A percentile compares a stretch with the other conserved stretches of the same genome.
Evolutionary conservation across 2,329 filamentous ascomycete genomes (phyloP).

Genomic region (Ilyonectria destructans): DNA sequence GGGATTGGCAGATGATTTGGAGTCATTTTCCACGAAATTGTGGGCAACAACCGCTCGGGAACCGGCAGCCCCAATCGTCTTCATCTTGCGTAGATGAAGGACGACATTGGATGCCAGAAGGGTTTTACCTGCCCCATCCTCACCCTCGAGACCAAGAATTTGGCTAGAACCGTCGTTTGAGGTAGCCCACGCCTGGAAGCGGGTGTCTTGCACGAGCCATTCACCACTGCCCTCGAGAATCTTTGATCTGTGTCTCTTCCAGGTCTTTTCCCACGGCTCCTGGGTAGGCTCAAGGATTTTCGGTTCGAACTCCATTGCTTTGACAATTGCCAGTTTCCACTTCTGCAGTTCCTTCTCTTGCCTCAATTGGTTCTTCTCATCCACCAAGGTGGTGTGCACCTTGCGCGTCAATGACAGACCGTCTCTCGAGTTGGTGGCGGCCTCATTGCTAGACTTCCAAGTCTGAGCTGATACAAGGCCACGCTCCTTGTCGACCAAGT

Average conservation of each 20-base stretch:
- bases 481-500: slow-evolving; percentile 53
- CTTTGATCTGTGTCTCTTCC: slow-evolving; percentile 49
- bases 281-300: slow-evolving; percentile 50
- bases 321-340: slow-evolving; percentile 50
- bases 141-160: slow-evolving; percentile 49
- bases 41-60: slow-evolving; percentile 29
- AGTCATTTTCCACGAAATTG: slow-evolving; percentile 20
- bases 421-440: slow-evolving; percentile 48
- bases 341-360: slow-evolving; percentile 51
- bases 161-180: neutral
- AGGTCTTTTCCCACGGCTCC: slow-evolving; percentile 51
- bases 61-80: slow-evolving; percentile 1
- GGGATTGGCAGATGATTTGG: neutral
- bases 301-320: slow-evolving; percentile 49
- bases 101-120: slow-evolving; percentile 53
- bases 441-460: slow-evolving; percentile 53
- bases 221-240: slow-evolving; percentile 51
- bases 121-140: slow-evolving; percentile 53
- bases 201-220: slow-evolving; percentile 20
- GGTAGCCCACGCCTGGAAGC: slow-evolving; percentile 20
- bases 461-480: slow-evolving; percentile 54
- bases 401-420: slow-evolving; percentile 35
- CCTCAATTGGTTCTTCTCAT: slow-evolving; percentile 51
- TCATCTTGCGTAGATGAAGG: slow-evolving; percentile 45
- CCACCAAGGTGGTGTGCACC: slow-evolving; percentile 42